Evolutionary conservation across 2,329 filamentous ascomycete species (phyloP).

Genomic region (Magnaporthiopsis poae): DNA sequence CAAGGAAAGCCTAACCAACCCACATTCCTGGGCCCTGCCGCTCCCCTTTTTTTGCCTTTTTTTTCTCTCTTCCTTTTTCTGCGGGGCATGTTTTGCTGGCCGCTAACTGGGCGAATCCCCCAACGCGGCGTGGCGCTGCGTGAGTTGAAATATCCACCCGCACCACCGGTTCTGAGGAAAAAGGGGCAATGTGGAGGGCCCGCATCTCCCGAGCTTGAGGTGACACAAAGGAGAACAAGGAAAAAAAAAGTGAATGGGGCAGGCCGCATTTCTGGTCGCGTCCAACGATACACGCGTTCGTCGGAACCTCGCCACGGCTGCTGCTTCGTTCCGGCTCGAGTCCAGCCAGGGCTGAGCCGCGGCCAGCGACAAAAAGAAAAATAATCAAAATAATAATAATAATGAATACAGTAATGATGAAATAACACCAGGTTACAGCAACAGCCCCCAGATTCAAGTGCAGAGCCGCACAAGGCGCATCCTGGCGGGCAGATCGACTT

Average conservation of each 20-base stretch:
- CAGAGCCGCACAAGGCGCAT: neutral
- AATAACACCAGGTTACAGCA: neutral
- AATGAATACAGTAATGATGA: neutral
- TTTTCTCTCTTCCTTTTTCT: neutral
- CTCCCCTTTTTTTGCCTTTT: neutral
- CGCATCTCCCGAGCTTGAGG: conserved; percentile 30
- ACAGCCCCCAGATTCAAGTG: neutral
- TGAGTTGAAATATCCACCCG: neutral
- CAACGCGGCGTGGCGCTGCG: neutral
- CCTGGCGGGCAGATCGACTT: neutral
- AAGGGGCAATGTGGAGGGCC: neutral
- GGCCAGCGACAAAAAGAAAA: no score
- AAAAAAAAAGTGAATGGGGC: neutral
- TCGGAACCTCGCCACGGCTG: neutral
- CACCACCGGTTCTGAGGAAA: neutral
- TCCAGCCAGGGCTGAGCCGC: neutral
- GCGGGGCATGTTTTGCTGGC: neutral
- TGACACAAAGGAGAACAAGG: neutral
- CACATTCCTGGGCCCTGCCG: neutral
- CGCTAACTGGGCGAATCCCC: neutral
- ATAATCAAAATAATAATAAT: no score
- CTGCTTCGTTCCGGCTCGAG: neutral
- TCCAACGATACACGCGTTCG: neutral
- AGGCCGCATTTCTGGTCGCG: neutral
- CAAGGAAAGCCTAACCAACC: neutral